Conservation (phyloP, 2,329 filamentous ascomycete genomes). For the Trichoderma asperellum region DNA sequence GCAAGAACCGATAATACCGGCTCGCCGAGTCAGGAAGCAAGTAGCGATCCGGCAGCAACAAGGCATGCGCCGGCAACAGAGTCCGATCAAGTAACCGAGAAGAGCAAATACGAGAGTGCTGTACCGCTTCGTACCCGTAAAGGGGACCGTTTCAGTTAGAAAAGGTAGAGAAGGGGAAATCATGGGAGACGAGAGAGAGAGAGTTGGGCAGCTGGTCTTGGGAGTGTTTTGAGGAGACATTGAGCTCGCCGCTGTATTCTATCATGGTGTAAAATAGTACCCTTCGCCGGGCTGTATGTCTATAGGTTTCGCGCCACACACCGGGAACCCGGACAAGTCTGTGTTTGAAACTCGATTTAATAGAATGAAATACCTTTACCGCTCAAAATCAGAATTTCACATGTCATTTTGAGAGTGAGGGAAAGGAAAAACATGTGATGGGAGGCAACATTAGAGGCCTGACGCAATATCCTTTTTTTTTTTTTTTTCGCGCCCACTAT, state of each 20-base stretch:
- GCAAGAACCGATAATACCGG: constrained; percentile 61
- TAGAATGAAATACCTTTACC: background rate
- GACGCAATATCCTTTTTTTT: background rate
- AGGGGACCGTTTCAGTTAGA: constrained; percentile 73
- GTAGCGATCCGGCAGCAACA: constrained; percentile 81
- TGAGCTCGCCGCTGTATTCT: constrained; percentile 19
- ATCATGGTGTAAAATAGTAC: constrained; percentile 13
- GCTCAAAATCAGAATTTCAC: background rate
- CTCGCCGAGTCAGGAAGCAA: constrained; percentile 73
- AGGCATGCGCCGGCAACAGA: constrained; percentile 77
- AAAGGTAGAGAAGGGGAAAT: too few species aligned
- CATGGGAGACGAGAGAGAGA: background rate
- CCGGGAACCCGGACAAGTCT: background rate
- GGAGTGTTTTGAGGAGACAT: constrained; percentile 6
- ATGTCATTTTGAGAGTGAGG: background rate
- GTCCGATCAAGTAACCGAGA: constrained; percentile 68
- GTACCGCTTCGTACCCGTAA: constrained; percentile 76
- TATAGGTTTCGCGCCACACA: background rate
- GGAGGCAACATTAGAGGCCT: background rate
- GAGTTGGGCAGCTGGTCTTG: constrained; percentile 6
- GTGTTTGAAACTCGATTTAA: background rate
- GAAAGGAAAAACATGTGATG: background rate
- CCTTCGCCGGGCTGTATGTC: constrained; percentile 8
- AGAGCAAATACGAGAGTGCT: constrained; percentile 86
- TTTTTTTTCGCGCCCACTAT: background rate